Base-by-base conservation (phyloP, 2,329 filamentous ascomycete genomes). In the Fusarium begoniae region DNA sequence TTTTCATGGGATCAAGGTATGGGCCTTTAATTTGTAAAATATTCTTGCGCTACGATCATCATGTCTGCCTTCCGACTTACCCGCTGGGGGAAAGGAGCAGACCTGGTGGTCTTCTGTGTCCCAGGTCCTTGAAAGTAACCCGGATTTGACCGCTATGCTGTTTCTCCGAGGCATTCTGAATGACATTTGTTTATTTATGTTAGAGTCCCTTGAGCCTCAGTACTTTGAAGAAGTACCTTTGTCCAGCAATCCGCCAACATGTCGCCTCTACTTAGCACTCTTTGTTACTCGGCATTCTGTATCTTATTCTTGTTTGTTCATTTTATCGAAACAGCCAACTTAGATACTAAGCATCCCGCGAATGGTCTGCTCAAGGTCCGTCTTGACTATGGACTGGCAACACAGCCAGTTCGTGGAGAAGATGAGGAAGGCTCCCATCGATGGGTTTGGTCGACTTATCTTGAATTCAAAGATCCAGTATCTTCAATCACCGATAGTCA, bases 1-100 rank as follows among this genome's bases (percentile, higher is more conserved):
- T 12, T 28, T 38, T 0, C 1, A 6, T 22, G 18, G 24, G 9
- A 53, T 38, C 13, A 26, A 2, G 3, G 2, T 15, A 53, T 53
- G 32, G 0, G 7, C 50, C 32, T 54, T 38, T 38, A 54, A 38
- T 54, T 22, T 26, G 5, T 4, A 26, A 2, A 22, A 12, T 20
- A 1, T 3, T 2, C 0, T 38, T 3, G 4, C 4, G 9, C 12
- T 2, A 8, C 5, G 17, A 26, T 26, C 17, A 24, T 26, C 12
- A 1, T 37, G 17, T 53, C 30, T 26, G 32, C 32, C 17, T 15
- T 26, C 30, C n/a, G 30, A 26, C 30, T 37, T 20, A 53, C 0
- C 32, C 32, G 50, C 14, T 7, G 30, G 2, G 0, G 0, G n/a
- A 20, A 26, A 26, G 48, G 17, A n/a, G 48, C 28, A 30, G 26